A percentile compares a stretch with the other conserved stretches of the same genome.
Conservation (phyloP, 768 basidiomycete genomes). For the Pisolithus microcarpus region DNA sequence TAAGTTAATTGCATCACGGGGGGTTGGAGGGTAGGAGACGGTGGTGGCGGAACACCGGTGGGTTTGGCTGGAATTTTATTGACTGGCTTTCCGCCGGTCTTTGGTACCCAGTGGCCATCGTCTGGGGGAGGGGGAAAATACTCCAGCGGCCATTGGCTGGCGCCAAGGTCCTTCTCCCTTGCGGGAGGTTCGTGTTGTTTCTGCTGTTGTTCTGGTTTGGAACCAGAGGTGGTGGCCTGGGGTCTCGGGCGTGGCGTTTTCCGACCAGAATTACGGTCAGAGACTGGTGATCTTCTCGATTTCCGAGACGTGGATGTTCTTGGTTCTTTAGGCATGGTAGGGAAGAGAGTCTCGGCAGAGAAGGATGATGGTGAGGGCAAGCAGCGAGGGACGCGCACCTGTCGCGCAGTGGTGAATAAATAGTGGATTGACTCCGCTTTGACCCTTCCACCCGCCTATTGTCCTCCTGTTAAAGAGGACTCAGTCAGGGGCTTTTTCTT, state of each 20-base stretch:
- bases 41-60: not conserved
- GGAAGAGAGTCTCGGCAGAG: not conserved
- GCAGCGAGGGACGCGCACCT: not conserved
- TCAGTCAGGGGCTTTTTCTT: too few species aligned
- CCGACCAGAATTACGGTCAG: not conserved
- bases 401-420: too few species aligned
- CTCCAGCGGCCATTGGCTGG: conserved; percentile 21
- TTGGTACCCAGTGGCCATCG: conserved; percentile 22
- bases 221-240: not conserved
- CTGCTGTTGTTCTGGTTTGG: not conserved
- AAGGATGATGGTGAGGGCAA: not conserved
- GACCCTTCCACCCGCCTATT: too few species aligned
- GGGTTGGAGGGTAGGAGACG: conserved; percentile 11
- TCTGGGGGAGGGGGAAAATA: conserved; percentile 21
- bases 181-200: not conserved
- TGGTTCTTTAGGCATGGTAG: not conserved
- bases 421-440: too few species aligned
- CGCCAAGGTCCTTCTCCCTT: not conserved
- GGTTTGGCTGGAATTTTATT: not conserved
- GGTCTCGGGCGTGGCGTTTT: not conserved
- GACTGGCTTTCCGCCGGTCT: conserved; percentile 11
- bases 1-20: conserved; percentile 23
- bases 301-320: not conserved
- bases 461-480: too few species aligned
- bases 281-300: not conserved